phyloP scores from a whole-genome alignment of 1,284 basidiomycete species.

The Ustilago hordei region DNA sequence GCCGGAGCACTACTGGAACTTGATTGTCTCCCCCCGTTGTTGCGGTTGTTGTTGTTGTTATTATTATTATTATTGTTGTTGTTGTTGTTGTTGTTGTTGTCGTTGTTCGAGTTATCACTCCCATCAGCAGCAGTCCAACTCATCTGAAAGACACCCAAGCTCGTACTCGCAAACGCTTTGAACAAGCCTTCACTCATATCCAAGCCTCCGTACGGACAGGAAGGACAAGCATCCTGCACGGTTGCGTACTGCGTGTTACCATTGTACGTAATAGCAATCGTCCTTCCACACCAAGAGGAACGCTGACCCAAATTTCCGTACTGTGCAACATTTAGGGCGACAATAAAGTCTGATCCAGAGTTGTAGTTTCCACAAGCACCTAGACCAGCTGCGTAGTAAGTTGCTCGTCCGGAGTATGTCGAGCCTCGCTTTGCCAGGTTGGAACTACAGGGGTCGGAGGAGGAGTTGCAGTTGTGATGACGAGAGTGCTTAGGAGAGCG shows the following conservation, averaged over 20 bases:
- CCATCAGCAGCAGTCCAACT: conserved; percentile 43
- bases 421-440: conserved; percentile 32
- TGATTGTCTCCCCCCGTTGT: conserved; percentile 9
- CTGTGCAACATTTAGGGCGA: conserved; percentile 52
- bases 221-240: conserved; percentile 79
- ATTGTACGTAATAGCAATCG: conserved; percentile 76
- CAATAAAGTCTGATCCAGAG: conserved; percentile 38
- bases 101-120: conserved; percentile 14
- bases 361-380: conserved; percentile 52
- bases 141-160: conserved; percentile 57
- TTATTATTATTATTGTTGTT: conserved; percentile 16
- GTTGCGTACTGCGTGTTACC: conserved; percentile 73
- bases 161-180: conserved; percentile 50
- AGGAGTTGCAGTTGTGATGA: conserved; percentile 1
- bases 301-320: conserved; percentile 43
- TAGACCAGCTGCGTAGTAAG: conserved; percentile 48
- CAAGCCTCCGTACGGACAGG: conserved; percentile 79
- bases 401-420: conserved; percentile 38
- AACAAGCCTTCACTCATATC: conserved; percentile 86
- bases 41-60: conserved; percentile 4
- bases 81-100: conserved; percentile 12
- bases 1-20: conserved; percentile 4
- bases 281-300: conserved; percentile 73
- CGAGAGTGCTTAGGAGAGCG: conserved; percentile 40
- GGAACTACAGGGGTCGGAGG: conserved; percentile 19